Percentiles rank a stretch among this genome's conserved stretches.
Conservation (phyloP, 1,284 basidiomycete species). For the Trametes sp. region DNA sequence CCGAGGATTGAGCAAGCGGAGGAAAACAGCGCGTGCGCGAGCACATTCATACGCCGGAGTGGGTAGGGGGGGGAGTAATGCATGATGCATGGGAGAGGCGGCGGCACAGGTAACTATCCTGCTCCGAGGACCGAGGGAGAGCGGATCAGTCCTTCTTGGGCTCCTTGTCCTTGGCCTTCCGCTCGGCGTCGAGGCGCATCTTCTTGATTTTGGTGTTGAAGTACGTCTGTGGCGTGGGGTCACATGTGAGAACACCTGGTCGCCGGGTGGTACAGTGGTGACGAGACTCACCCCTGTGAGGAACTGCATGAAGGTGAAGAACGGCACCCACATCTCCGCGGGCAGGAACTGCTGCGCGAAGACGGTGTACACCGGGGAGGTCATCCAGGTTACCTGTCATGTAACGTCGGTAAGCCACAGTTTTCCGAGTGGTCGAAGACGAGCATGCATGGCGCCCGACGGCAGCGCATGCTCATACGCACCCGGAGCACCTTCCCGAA, state of each 20-base stretch:
- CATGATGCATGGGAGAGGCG: not conserved
- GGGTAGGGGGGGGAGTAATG: not conserved
- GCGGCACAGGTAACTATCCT: no score
- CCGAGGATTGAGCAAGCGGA: not conserved
- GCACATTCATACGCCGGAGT: not conserved
- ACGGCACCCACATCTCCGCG: conserved; percentile 80
- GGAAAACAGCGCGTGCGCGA: not conserved
- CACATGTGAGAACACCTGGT: conserved; percentile 4
- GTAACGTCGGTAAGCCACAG: not conserved
- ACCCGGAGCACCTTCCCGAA: conserved; percentile 83
- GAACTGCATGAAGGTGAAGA: conserved; percentile 77
- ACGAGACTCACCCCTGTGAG: conserved; percentile 65
- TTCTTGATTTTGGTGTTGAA: conserved; percentile 77
- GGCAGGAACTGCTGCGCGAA: conserved; percentile 81
- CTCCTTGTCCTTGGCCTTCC: conserved; percentile 51
- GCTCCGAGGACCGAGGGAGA: not conserved
- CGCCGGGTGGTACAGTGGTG: not conserved
- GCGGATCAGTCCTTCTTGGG: conserved; percentile 45
- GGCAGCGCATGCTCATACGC: conserved; percentile 31
- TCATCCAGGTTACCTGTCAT: conserved; percentile 72
- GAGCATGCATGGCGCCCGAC: not conserved
- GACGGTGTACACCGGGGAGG: conserved; percentile 73
- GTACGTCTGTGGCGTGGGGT: conserved; percentile 60
- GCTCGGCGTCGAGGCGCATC: conserved; percentile 58
- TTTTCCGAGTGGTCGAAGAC: not conserved